Base-by-base conservation (phyloP, 2,329 filamentous ascomycete genomes). In the Talaromyces sp. region DNA sequence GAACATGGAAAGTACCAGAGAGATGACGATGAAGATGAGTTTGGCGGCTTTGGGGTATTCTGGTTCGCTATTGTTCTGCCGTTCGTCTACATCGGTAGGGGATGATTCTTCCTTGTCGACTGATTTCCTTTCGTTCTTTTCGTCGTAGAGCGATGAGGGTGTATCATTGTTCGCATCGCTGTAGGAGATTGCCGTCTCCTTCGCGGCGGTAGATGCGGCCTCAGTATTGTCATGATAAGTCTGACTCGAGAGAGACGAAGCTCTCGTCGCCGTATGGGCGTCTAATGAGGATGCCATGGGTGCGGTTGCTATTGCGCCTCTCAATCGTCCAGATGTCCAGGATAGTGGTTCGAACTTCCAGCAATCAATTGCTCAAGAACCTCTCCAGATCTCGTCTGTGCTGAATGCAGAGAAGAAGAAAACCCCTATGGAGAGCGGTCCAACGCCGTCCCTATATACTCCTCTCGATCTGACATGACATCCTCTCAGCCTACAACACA, bases 1-100 rank as follows among this genome's bases (percentile, higher is more conserved):
- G 65, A 68, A 68, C 51, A 68, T 68, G 29, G 67, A 64, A 15
- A 68, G 54, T 17, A 68, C 40, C 8, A 65, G 47, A 15, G 65
- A 66, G 10, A 68, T 29, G 49, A 68, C 47, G 31, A 68, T 65
- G 19, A 67, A 60, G 29, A 61, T 47, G 29, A 68, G 65, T 19
- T 63, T 49, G 25, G 58, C 31, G 4, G 65, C 58, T 8, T 58
- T 62, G 6, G 67, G 67, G 31, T 68, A 68, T 36, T 67, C 34
- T 13, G 22, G 17, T 38, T 67, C 65, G 19, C 36, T 40, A 34
- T 54, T 47, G 22, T 53, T 36, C 4, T 43, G 56, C 31, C 40
- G 54, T 11, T 27, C 19, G 25, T 49, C 53, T 7, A 17, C 10
- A 2, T 15, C 53, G 10, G n/a, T 31, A 11, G 53, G 5, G 10